A percentile compares a stretch with the other conserved stretches of the same genome.
Evolutionary conservation across 148 eudicot species (phyloP).

Genomic region (Fagopyrum tataricum): DNA sequence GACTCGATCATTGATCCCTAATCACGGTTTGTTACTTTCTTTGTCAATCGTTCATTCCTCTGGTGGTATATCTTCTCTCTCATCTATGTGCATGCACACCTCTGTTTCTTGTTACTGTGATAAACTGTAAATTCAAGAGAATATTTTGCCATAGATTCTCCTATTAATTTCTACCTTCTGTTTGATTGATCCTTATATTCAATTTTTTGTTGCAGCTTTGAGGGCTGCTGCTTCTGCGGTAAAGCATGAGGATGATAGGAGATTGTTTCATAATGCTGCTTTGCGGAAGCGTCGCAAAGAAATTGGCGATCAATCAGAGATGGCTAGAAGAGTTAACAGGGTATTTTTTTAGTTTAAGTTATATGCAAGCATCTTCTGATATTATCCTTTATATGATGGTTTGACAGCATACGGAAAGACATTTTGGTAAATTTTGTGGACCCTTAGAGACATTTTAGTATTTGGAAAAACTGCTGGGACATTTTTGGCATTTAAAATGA

Average conservation of each 20-base stretch:
- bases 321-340: constrained; percentile 30
- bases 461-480: too few relatives aligned
- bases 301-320: constrained; percentile 44
- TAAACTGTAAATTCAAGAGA: not conserved
- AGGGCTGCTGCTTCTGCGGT: constrained; percentile 87
- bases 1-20: constrained; percentile 57
- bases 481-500: too few relatives aligned
- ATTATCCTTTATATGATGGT: not conserved
- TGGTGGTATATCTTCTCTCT: not conserved
- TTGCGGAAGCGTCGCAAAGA: constrained; percentile 79
- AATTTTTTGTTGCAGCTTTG: constrained; percentile 42
- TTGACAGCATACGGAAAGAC: too few relatives aligned
- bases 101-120: not conserved
- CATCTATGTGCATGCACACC: not conserved
- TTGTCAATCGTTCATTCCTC: constrained; percentile 14
- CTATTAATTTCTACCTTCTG: not conserved
- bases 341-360: constrained; percentile 17
- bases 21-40: constrained; percentile 46
- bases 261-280: constrained; percentile 69
- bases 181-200: not conserved
- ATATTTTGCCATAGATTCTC: not conserved
- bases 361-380: not conserved
- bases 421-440: too few relatives aligned
- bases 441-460: too few relatives aligned
- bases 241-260: constrained; percentile 70